Base-by-base conservation (phyloP, 176 grass and related monocot species). In the Juncus inflexus region DNA sequence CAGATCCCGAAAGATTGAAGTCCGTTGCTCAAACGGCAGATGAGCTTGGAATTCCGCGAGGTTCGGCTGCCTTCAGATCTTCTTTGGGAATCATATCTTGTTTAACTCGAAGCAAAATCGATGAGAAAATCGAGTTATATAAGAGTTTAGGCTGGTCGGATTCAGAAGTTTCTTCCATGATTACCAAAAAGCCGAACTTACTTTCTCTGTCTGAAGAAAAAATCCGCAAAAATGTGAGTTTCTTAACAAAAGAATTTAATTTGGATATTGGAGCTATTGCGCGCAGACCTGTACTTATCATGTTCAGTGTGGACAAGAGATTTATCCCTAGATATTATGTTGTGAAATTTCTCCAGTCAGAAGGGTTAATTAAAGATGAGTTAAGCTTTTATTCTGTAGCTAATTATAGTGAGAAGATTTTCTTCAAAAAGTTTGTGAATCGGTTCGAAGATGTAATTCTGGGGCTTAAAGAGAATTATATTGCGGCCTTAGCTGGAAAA, bases 111-210 rank as follows among this genome's bases (percentile, higher is more conserved):
- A 77, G 83, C 42, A 88, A 78, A 69, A 67, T 84, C 9, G 50
- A 58, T 1, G 56, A 62, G 0, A 84, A 83, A 60, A 10, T 77
- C 61, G 66, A 71, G 72, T 75, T 77, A 54, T 16, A 80, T 47
- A 78, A 53, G 72, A 66, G 76, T 36, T 76, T 80, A 1, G 4
- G 57, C n/a, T 91, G 79, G 79, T 83, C 87, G 2, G 77, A 87
- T 3, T 63, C 45, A 3, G 77, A 91, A 65, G 62, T 61, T 15
- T 47, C 58, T 37, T 16, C 79, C 12, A 77, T 74, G 2, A 66
- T 87, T 1, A 58, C 65, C 7, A 87, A 80, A 75, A 50, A 74
- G 2, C 83, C 80, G 0, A 53, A 53, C 11, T 40, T 84, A 14
- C 76, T 91, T 53, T 62, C 54, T 61, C 39, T 37, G 42, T 91